Evolutionary conservation across 768 basidiomycete genomes (phyloP).

Genomic region (Candolleomyces eurysporus): DNA sequence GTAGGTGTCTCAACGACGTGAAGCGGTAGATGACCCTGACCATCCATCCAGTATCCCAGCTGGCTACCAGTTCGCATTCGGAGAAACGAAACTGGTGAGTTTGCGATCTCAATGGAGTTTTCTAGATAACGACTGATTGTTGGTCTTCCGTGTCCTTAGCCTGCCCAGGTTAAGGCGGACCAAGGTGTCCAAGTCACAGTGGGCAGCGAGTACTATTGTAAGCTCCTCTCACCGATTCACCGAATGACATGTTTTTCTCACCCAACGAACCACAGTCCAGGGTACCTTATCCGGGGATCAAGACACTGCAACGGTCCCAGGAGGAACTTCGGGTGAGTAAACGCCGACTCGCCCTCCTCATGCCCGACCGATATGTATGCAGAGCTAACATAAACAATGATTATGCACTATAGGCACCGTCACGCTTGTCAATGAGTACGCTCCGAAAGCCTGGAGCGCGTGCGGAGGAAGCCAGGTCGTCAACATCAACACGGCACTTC

Average conservation of each 20-base stretch:
- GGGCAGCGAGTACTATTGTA: constrained; percentile 1
- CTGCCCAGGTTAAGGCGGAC: neutral
- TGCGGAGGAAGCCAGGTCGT: neutral
- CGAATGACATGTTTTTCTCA: neutral
- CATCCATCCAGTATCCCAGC: neutral
- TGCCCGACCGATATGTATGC: no score
- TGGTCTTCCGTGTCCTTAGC: neutral
- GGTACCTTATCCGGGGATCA: neutral
- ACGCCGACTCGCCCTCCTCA: neutral
- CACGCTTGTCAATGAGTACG: neutral
- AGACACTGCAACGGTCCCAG: neutral
- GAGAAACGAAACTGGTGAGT: neutral
- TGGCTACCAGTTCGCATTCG: neutral
- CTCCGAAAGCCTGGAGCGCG: neutral
- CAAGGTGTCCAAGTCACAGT: neutral
- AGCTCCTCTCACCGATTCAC: neutral
- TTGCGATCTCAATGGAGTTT: neutral
- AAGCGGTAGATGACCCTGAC: no score
- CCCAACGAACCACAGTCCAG: neutral
- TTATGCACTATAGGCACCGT: neutral
- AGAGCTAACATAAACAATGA: no score
- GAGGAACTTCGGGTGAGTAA: neutral
- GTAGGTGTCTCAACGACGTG: neutral
- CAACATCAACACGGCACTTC: neutral
- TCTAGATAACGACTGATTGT: neutral